These are phyloP conservation scores for Paulownia fortunei DNA, from an alignment of 257 asterid species.

Conservation along the genomic window DNA sequence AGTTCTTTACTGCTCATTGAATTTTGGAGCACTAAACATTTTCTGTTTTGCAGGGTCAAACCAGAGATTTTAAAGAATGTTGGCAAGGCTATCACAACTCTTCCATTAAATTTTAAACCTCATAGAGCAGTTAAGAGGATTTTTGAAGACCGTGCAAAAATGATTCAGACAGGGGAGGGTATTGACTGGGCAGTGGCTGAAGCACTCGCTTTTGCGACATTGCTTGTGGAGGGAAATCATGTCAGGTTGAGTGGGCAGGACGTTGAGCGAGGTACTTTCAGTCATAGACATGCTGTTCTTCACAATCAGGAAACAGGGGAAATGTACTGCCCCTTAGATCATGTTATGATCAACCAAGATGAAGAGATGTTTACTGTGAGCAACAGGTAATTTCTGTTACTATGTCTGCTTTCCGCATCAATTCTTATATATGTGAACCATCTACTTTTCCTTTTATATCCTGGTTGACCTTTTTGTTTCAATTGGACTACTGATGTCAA, in stretches of 20 bases:
- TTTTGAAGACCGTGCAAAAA: constrained; percentile 86
- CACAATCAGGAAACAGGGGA: constrained; percentile 96
- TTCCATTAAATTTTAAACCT: constrained; percentile 82
- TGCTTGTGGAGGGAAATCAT: constrained; percentile 95
- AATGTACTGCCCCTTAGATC: constrained; percentile 90
- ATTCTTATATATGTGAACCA: background rate
- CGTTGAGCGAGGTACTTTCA: constrained; percentile 98
- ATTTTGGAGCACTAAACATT: constrained; percentile 19
- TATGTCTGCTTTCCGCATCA: constrained; percentile 7
- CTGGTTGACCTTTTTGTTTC: constrained; percentile 21
- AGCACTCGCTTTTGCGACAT: constrained; percentile 97
- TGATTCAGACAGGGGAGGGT: constrained; percentile 95
- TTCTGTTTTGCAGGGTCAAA: constrained; percentile 64
- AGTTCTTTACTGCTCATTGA: background rate
- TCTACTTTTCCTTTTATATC: background rate
- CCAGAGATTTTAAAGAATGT: constrained; percentile 94
- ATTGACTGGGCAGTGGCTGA: constrained; percentile 99
- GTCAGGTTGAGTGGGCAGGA: constrained; percentile 99
- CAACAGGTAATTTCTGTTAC: constrained; percentile 68
- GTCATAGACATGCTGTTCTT: constrained; percentile 92
- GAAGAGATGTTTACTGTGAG: constrained; percentile 99
- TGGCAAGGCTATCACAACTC: constrained; percentile 82
- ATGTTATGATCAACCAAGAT: constrained; percentile 80
- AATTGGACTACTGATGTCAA: background rate
- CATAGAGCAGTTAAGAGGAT: constrained; percentile 88